Percentiles rank a stretch among this genome's conserved stretches.
Conservation (phyloP, 1,284 basidiomycete genomes). For the Ceratobasidium sp. region DNA sequence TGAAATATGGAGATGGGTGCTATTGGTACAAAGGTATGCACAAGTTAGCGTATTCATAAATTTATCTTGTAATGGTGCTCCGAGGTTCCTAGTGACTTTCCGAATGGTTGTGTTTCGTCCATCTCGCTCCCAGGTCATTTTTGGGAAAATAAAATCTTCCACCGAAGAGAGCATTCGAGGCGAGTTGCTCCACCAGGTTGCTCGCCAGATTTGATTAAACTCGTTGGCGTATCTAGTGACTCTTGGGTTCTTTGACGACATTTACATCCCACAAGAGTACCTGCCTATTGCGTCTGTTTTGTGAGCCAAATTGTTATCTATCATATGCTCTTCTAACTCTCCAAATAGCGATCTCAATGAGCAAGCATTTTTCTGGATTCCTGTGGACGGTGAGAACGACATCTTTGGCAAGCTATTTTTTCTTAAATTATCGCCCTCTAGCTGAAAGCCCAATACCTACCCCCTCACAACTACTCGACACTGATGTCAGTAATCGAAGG, state of each 20-base stretch:
- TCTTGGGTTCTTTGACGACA: constrained; percentile 93
- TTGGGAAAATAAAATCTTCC: constrained; percentile 86
- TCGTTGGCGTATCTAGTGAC: constrained; percentile 64
- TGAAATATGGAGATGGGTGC: constrained; percentile 93
- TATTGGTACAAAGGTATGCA: constrained; percentile 89
- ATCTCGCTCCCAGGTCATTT: constrained; percentile 87
- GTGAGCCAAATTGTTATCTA: constrained; percentile 54
- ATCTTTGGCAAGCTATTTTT: too few relatives aligned
- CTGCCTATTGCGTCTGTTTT: constrained; percentile 81
- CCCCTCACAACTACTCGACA: constrained; percentile 71
- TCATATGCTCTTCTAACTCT: neutral
- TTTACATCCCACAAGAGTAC: constrained; percentile 78
- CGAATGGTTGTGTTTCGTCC: constrained; percentile 91
- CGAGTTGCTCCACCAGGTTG: constrained; percentile 52
- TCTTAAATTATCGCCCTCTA: too few relatives aligned
- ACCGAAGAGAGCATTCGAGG: constrained; percentile 84
- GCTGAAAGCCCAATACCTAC: constrained; percentile 50
- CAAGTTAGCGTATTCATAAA: neutral
- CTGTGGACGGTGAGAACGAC: constrained; percentile 37
- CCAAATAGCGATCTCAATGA: constrained; percentile 84
- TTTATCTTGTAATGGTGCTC: constrained; percentile 7
- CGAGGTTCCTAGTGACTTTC: constrained; percentile 72
- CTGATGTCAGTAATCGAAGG: constrained; percentile 72
- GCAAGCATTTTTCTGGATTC: constrained; percentile 64
- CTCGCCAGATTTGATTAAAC: neutral